A percentile compares a stretch with the other conserved stretches of the same genome.
phyloP scores from a whole-genome alignment of 306 rosid species.

The Lathyrus tuberosus region DNA sequence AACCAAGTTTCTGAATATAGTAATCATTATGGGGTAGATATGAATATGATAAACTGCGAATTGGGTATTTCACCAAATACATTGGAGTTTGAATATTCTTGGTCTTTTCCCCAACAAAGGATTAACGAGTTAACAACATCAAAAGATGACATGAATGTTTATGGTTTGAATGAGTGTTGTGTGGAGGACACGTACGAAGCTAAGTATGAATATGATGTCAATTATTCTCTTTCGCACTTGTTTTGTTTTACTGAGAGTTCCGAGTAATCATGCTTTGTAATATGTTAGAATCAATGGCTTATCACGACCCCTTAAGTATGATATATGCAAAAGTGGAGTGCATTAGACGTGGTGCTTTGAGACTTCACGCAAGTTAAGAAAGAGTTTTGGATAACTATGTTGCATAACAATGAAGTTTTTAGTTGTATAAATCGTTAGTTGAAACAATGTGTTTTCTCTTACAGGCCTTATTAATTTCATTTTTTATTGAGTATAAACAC shows the following conservation, averaged over 20 bases:
- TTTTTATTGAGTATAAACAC: too few species aligned
- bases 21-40: slow-evolving; percentile 43
- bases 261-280: slow-evolving; percentile 24
- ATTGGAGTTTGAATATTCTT: slow-evolving; percentile 43
- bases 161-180: slow-evolving; percentile 32
- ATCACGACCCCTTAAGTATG: too few species aligned
- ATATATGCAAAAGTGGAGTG: too few species aligned
- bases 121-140: slow-evolving; percentile 29
- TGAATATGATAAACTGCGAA: slow-evolving; percentile 47
- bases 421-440: too few species aligned
- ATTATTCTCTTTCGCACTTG: slow-evolving; percentile 39
- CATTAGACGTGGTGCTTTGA: too few species aligned
- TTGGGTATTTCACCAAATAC: slow-evolving; percentile 33
- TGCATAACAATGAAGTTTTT: too few species aligned
- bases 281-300: too few species aligned
- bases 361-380: too few species aligned
- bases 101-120: slow-evolving; percentile 45
- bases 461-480: too few species aligned
- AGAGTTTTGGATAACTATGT: too few species aligned
- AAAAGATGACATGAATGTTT: slow-evolving; percentile 21
- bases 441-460: too few species aligned
- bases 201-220: slow-evolving; percentile 32
- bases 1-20: slow-evolving; percentile 32
- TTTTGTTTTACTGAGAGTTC: slow-evolving; percentile 31
- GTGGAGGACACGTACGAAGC: slow-evolving; percentile 23